Percentiles rank a stretch among this genome's conserved stretches.
Conservation (phyloP, 139 green algal genomes). For the Chlorella sp. region DNA sequence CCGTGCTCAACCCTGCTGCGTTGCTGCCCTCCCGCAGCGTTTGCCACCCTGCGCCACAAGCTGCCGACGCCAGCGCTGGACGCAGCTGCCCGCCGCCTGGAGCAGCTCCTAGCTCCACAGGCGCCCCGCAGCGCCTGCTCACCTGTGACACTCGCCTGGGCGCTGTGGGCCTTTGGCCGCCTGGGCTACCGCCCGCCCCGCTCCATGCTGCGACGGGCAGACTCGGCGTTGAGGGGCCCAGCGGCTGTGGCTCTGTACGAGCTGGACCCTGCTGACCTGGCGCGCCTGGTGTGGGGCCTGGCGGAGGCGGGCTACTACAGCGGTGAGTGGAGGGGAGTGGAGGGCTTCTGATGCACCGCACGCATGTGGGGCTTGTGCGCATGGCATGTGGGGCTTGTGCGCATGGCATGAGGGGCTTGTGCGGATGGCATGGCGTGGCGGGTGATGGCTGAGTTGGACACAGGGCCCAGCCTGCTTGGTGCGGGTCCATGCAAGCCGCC, state of each 20-base stretch:
- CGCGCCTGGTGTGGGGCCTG: slow-evolving; percentile 11
- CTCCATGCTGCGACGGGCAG: slow-evolving; percentile 12
- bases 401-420: too few species aligned
- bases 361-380: too few species aligned
- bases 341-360: neutral
- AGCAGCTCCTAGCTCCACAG: neutral
- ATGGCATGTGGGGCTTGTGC: too few species aligned
- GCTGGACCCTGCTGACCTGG: neutral
- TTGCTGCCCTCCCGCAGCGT: neutral
- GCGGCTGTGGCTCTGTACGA: slow-evolving; percentile 2
- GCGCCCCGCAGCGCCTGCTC: neutral
- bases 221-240: neutral
- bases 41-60: slow-evolving; percentile 17
- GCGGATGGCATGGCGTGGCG: neutral
- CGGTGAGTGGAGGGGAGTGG: neutral
- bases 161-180: slow-evolving; percentile 22
- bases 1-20: neutral
- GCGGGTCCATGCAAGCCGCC: neutral
- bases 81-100: neutral
- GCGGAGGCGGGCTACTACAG: neutral
- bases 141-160: slow-evolving; percentile 8
- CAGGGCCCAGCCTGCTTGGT: neutral
- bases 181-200: neutral
- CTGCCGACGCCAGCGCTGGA: slow-evolving; percentile 1
- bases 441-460: neutral